Base-by-base conservation (phyloP, 1,284 basidiomycete species). In the Ustilago hordei region DNA sequence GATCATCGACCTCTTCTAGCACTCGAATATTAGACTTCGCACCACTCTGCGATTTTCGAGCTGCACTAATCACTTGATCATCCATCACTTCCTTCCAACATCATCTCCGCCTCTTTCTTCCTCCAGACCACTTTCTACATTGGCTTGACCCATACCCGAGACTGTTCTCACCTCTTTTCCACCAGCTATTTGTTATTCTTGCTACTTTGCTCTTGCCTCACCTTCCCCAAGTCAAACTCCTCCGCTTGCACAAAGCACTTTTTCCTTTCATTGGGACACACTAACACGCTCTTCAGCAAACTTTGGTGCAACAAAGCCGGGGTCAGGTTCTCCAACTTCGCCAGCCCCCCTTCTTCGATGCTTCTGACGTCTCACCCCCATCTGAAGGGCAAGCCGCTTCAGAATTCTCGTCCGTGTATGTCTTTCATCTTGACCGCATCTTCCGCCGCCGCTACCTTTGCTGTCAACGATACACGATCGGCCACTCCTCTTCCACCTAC, bases 311-410 rank as follows among this genome's bases (percentile, higher is more conserved):
- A 34, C 15, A 13, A 34, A 50, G 23, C 39, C 47, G 55, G 50
- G 55, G 50, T 39, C 43, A 36, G 31, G 63, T 52, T 54, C 48
- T 38, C 34, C 55, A 41, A 38, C 58, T 55, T 56, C 35, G 31
- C 41, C 39, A 55, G 52, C 48, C 31, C 43, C 52, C 45, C 6
- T 31, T 23, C 47, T 43, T 31, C 54, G 62, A 69, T 55, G 57
- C 53, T n/a, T 59, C 31, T 36, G 55, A 17, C 58, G 52, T 64
- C 54, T 70, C 55, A 23, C 43, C 47, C 7, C 34, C 63, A 47
- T 71, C 69, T 65, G 55, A 71, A 65, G 69, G 69, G 69, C 39
- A 39, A 71, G 63, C 63, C 69, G 63, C 63, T 71, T 71, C 65
- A 57, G 69, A 71, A 59, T 61, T 15, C 8, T 45, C 28, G n/a